Evolutionary conservation across 441 rosid species (phyloP), one percentile per base, ranked within the genome.

Genomic region (Cnidoscolus chayamansa): DNA sequence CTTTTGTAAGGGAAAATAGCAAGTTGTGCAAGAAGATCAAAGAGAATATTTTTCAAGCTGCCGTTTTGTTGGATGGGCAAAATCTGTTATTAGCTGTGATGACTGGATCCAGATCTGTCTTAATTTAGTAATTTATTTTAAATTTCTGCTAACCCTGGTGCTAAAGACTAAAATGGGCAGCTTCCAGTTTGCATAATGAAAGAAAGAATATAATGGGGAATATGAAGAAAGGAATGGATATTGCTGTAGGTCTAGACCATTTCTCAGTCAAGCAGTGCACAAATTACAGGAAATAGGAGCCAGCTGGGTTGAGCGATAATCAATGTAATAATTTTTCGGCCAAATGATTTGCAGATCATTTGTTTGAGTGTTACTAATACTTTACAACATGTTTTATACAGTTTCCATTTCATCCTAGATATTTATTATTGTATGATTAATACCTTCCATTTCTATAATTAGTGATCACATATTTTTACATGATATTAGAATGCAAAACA

Each of bases 51-150:
- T 68, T 11, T 65, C 15, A 40, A 72, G 63, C 3, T 59, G 70
- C 55, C 62, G 10, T 5, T 49, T 54, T 60, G 79, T 72, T 70
- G 43, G 55, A 68, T 55, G 11, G 63, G 67, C 53, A 71, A 70
- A 67, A 65, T 78, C 55, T 15, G 45, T 55, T 47, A 12, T 75
- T 74, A 25, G 69, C 69, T 76, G 57, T 63, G 72, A 16, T 77
- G 67, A 57, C 64, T 20, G 71, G 64, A 65, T 68, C 76, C 4
- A 70, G 48, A 70, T 76, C 73, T 68, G 76, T 50, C 67, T 74
- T 30, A 67, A 32, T 51, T 35, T 73, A 43, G 67, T 70, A 54
- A 67, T 62, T 72, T 58, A 43, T 51, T 37, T 63, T 72, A 17
- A 74, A 56, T 60, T 30, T 15, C 64, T 45, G 71, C 25, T 54